Conservation (phyloP, 2,329 filamentous ascomycete genomes). For the Diaporthe sp. region DNA sequence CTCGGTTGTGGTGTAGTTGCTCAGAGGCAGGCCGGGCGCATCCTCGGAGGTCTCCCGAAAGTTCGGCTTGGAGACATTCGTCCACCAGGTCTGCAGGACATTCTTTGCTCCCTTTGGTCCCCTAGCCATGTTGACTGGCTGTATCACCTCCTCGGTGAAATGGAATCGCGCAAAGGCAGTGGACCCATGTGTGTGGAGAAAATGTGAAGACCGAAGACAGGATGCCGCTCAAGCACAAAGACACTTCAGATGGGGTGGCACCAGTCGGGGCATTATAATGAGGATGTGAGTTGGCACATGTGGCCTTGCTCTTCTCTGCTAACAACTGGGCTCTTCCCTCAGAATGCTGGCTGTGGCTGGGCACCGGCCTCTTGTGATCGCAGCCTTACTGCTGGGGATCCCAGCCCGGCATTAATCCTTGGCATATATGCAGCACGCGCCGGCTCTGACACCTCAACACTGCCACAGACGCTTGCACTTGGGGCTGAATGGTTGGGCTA, state of each 20-base stretch:
- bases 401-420: slow-evolving; percentile 22
- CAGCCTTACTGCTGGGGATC: slow-evolving; percentile 27
- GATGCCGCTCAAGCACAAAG: background rate
- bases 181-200: slow-evolving; percentile 14
- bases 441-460: slow-evolving; percentile 9
- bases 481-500: slow-evolving; percentile 18
- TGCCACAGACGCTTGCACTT: slow-evolving; percentile 19
- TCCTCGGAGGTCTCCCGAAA: slow-evolving; percentile 28
- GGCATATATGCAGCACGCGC: slow-evolving; percentile 25
- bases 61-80: slow-evolving; percentile 29
- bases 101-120: slow-evolving; percentile 18
- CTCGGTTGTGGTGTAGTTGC: slow-evolving; percentile 13
- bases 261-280: slow-evolving; percentile 6
- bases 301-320: background rate
- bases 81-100: slow-evolving; percentile 28
- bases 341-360: slow-evolving; percentile 18
- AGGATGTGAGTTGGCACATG: slow-evolving; percentile 3
- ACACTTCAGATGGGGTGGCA: background rate
- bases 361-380: slow-evolving; percentile 10
- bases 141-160: slow-evolving; percentile 13
- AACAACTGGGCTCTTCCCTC: slow-evolving; percentile 1
- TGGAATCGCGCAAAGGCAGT: background rate
- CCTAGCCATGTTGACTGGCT: slow-evolving; percentile 19
- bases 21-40: slow-evolving; percentile 23
- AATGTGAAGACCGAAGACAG: slow-evolving; percentile 3